These are phyloP conservation scores for Penicillium italicum DNA, from an alignment of 2,329 filamentous ascomycete species.

Conservation along the genomic window DNA sequence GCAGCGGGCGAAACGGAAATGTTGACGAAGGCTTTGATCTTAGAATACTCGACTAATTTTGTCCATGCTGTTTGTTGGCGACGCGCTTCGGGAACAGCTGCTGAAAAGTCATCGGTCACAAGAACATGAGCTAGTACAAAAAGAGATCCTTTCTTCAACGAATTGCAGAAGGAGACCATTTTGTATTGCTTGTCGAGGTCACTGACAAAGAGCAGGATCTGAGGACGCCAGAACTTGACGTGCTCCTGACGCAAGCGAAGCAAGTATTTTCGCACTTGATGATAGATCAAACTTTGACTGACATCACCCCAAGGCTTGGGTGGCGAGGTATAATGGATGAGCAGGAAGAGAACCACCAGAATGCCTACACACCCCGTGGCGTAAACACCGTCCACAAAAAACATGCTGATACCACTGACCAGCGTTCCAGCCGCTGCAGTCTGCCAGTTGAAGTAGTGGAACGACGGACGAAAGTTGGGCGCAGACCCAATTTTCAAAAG, in stretches of 20 bases:
- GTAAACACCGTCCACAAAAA: slow-evolving; percentile 81
- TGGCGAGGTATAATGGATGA: slow-evolving; percentile 81
- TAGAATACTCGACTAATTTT: slow-evolving; percentile 80
- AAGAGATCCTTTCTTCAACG: slow-evolving; percentile 78
- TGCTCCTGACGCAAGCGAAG: slow-evolving; percentile 80
- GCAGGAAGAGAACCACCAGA: slow-evolving; percentile 70
- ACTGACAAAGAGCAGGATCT: slow-evolving; percentile 80
- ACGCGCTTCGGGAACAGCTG: slow-evolving; percentile 74
- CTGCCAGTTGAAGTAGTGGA: slow-evolving; percentile 85
- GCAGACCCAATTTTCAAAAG: slow-evolving; percentile 81
- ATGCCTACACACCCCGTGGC: slow-evolving; percentile 71
- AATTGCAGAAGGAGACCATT: slow-evolving; percentile 87
- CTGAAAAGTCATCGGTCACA: slow-evolving; percentile 75
- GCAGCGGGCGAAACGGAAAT: slow-evolving; percentile 77
- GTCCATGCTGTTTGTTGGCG: slow-evolving; percentile 79
- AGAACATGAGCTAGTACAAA: slow-evolving; percentile 88
- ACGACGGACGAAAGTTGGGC: slow-evolving; percentile 82
- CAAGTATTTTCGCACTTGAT: slow-evolving; percentile 83
- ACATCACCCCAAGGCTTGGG: slow-evolving; percentile 90
- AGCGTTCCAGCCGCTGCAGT: slow-evolving; percentile 72
- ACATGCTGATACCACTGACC: slow-evolving; percentile 78
- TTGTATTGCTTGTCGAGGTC: slow-evolving; percentile 76
- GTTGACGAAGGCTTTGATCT: slow-evolving; percentile 86
- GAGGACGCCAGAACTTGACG: slow-evolving; percentile 90
- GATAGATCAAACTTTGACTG: slow-evolving; percentile 82